Conservation (phyloP, 176 grass and related monocot genomes). For the Urochloa ruziziensis region DNA sequence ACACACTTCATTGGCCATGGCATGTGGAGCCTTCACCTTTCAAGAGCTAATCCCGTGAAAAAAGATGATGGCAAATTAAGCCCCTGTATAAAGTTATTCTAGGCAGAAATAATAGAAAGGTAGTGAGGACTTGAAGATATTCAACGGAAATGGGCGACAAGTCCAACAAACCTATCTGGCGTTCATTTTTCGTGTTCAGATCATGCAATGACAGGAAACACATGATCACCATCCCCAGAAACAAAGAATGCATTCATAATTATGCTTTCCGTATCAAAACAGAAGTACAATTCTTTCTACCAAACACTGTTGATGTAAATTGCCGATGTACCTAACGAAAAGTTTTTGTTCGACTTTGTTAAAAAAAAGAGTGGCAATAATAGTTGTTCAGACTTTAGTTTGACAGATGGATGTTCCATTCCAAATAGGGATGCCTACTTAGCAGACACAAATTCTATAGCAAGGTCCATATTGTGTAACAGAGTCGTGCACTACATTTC, state of each 20-base stretch:
- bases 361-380: not conserved
- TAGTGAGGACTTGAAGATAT: conserved; percentile 1
- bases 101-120: not conserved
- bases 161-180: not conserved
- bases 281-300: not conserved
- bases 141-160: not conserved
- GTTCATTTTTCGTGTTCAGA: not conserved
- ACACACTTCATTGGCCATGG: not conserved
- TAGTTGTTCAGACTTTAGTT: not conserved
- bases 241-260: not conserved
- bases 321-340: not conserved
- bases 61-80: not conserved
- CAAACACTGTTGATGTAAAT: not conserved
- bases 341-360: not conserved
- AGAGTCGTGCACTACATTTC: not conserved
- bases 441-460: not conserved
- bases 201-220: not conserved
- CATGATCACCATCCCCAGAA: not conserved
- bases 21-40: not conserved
- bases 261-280: not conserved
- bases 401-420: not conserved
- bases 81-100: not conserved
- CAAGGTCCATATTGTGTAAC: not conserved
- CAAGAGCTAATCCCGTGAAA: not conserved
- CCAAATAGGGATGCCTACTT: not conserved